Conservation (phyloP, 371 early-diverging fungal species). For the Paraphysoderma sedebokerense region DNA sequence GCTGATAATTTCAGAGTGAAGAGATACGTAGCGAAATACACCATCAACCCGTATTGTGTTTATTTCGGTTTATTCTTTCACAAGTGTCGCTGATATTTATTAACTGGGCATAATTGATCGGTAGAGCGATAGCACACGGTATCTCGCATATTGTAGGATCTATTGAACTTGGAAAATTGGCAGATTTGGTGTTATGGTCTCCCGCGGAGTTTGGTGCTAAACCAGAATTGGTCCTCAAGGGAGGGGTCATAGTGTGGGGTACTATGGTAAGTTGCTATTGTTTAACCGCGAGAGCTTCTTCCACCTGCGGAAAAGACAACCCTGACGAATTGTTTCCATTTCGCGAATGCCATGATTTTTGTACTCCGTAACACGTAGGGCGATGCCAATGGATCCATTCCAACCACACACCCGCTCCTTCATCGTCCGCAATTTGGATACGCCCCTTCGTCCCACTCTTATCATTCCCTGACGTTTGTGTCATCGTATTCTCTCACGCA, state of each 20-base stretch:
- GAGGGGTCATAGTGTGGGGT: constrained; percentile 62
- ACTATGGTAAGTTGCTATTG: too few species aligned
- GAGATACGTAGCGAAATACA: constrained; percentile 86
- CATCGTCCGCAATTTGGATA: constrained; percentile 69
- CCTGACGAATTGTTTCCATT: background rate
- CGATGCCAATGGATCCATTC: constrained; percentile 79
- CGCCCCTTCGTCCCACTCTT: constrained; percentile 29
- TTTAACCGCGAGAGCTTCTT: background rate
- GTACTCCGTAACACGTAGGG: constrained; percentile 22
- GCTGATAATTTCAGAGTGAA: constrained; percentile 60
- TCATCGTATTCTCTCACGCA: constrained; percentile 20
- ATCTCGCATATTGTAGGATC: constrained; percentile 77
- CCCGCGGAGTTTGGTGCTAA: constrained; percentile 78
- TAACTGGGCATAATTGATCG: too few species aligned
- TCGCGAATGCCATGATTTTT: background rate
- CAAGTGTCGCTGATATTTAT: too few species aligned
- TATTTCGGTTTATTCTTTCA: constrained; percentile 2
- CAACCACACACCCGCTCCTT: constrained; percentile 74
- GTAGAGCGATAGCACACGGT: constrained; percentile 70
- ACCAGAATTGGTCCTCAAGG: constrained; percentile 66
- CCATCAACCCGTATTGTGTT: constrained; percentile 83
- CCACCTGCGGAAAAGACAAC: background rate
- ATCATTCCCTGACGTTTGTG: constrained; percentile 54
- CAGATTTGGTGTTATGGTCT: constrained; percentile 69
- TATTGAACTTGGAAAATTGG: constrained; percentile 77